These are phyloP conservation scores for Drechslerella dactyloides DNA, from an alignment of 2,329 filamentous ascomycete species.

Conservation along the genomic window DNA sequence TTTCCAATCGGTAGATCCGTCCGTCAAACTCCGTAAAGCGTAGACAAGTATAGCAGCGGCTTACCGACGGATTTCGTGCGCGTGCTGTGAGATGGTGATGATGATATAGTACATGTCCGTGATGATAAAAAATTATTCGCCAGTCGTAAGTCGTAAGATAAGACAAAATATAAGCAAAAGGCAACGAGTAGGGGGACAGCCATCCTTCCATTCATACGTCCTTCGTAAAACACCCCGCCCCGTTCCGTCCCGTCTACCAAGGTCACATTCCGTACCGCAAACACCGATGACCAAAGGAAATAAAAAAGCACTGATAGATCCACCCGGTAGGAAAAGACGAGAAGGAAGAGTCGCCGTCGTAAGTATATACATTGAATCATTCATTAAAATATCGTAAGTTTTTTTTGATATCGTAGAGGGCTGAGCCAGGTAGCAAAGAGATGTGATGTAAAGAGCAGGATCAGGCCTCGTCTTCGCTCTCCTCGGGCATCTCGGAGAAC, in stretches of 20 bases:
- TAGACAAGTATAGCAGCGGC: not conserved
- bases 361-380: not conserved
- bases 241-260: not conserved
- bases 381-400: slow-evolving; percentile 31
- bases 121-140: not conserved
- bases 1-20: not conserved
- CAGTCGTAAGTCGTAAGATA: slow-evolving; percentile 3
- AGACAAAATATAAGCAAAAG: not conserved
- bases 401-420: slow-evolving; percentile 13
- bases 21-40: slow-evolving; percentile 5
- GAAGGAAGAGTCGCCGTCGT: not conserved
- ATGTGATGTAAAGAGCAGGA: slow-evolving; percentile 18
- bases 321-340: not conserved
- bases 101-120: slow-evolving; percentile 1
- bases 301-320: not conserved
- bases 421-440: slow-evolving; percentile 6
- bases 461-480: slow-evolving; percentile 46
- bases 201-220: not conserved
- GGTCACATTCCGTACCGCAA: not conserved
- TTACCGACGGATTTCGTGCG: not conserved
- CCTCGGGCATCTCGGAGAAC: slow-evolving; percentile 50
- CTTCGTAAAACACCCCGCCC: not conserved
- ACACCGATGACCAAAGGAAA: not conserved
- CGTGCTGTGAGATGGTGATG: slow-evolving; percentile 2
- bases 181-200: not conserved